Percentiles rank a stretch among this genome's conserved stretches.
Conservation (phyloP, 306 rosid species). For the Castanospermum australe region DNA sequence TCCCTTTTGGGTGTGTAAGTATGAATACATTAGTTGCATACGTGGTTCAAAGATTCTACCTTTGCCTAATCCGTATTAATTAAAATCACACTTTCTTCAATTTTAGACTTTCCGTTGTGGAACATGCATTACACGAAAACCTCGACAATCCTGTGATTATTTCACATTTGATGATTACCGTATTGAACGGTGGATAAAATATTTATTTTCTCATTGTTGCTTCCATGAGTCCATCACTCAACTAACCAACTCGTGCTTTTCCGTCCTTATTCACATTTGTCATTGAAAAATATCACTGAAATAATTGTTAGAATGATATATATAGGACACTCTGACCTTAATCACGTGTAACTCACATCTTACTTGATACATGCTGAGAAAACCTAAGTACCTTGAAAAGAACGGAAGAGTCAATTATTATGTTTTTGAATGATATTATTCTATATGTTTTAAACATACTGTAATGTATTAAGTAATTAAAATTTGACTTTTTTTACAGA, state of each 20-base stretch:
- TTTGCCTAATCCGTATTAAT: neutral
- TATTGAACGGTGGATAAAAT: conserved; percentile 6
- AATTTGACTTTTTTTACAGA: too few species aligned
- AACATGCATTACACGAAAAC: conserved; percentile 20
- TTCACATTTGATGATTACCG: neutral
- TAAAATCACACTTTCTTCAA: conserved; percentile 2
- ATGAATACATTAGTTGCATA: neutral
- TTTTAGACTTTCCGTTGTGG: conserved; percentile 20
- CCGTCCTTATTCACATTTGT: neutral
- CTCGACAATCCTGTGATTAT: neutral
- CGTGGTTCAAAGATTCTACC: conserved; percentile 22
- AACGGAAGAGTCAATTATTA: too few species aligned
- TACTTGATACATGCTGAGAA: neutral
- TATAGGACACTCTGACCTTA: neutral
- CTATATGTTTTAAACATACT: too few species aligned
- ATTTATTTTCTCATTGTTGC: neutral
- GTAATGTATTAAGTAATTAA: too few species aligned
- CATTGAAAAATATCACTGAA: neutral
- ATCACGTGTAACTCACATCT: neutral
- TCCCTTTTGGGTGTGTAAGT: neutral
- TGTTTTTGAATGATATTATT: too few species aligned
- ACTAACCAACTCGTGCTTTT: neutral
- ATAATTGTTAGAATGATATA: neutral
- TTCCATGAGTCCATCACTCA: neutral
- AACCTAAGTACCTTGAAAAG: neutral